phyloP scores from a whole-genome alignment of 768 basidiomycete genomes.

The Crepidotus variabilis region DNA sequence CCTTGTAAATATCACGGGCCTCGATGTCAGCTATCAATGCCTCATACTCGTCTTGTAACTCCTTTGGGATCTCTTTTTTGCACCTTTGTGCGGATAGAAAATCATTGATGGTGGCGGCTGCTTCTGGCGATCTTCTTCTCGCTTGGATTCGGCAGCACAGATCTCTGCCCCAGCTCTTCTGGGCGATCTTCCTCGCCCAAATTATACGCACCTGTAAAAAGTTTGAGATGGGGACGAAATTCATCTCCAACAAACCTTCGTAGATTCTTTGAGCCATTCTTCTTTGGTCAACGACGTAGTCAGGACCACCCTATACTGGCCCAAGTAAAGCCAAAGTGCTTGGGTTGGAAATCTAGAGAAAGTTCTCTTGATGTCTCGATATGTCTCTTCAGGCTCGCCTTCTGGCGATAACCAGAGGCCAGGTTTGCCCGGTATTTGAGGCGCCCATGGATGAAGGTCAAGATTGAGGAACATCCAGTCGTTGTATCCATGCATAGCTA shows the following conservation, averaged over 20 bases:
- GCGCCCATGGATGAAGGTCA: conserved; percentile 21
- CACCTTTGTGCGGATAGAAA: conserved; percentile 8
- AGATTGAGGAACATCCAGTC: conserved; percentile 27
- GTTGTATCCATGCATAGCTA: conserved; percentile 19
- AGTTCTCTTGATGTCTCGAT: conserved; percentile 17
- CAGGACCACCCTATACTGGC: too few relatives aligned
- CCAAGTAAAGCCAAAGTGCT: conserved; percentile 1
- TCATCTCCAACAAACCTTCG: too few relatives aligned
- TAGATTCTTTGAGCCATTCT: too few relatives aligned
- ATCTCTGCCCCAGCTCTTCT: too few relatives aligned
- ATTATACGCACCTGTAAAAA: too few relatives aligned
- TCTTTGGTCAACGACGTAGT: too few relatives aligned
- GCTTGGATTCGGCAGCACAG: too few relatives aligned
- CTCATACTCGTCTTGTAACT: conserved; percentile 4
- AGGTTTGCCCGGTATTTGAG: conserved; percentile 25
- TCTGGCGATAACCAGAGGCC: conserved; percentile 22
- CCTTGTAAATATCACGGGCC: conserved; percentile 2
- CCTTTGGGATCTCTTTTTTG: background rate
- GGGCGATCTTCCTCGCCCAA: too few relatives aligned
- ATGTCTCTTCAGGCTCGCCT: conserved; percentile 2
- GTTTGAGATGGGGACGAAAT: too few relatives aligned
- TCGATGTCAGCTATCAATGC: conserved; percentile 1
- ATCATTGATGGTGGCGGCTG: background rate
- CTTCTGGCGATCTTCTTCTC: too few relatives aligned
- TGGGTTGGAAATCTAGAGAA: conserved; percentile 27